Conservation (phyloP, 306 rosid species). For the Corylus heterophylla region DNA sequence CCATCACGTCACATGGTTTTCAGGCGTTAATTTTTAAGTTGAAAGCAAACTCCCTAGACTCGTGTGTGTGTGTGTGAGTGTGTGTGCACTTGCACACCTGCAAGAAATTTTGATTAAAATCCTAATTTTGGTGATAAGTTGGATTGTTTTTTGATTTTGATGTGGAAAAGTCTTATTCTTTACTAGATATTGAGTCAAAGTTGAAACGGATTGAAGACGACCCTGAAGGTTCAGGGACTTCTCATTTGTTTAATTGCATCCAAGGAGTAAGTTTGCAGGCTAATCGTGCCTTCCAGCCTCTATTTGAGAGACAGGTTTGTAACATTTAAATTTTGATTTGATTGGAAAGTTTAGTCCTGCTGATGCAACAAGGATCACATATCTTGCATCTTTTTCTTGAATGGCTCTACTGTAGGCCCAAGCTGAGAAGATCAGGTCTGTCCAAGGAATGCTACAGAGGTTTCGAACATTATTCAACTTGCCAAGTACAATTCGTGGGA, state of each 20-base stretch:
- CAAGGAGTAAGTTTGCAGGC: constrained; percentile 86
- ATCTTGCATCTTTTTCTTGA: constrained; percentile 29
- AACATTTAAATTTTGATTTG: constrained; percentile 30
- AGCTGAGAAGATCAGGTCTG: constrained; percentile 98
- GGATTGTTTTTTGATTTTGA: constrained; percentile 28
- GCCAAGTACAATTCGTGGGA: constrained; percentile 90
- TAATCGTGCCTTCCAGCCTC: constrained; percentile 89
- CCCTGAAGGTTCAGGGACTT: constrained; percentile 97
- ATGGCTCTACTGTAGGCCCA: constrained; percentile 61
- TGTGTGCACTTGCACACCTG: not conserved
- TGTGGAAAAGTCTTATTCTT: constrained; percentile 24
- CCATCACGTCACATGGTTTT: constrained; percentile 26
- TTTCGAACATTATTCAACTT: constrained; percentile 91
- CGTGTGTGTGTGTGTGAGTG: constrained; percentile 3
- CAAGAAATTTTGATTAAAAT: not conserved
- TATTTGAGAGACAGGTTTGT: constrained; percentile 95
- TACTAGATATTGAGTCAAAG: constrained; percentile 91
- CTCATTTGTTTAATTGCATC: constrained; percentile 81
- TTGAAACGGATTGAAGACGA: constrained; percentile 91
- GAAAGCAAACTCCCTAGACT: constrained; percentile 6
- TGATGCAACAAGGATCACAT: constrained; percentile 32
- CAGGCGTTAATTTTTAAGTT: constrained; percentile 18
- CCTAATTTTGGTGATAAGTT: not conserved
- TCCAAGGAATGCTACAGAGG: constrained; percentile 99
- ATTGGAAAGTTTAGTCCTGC: constrained; percentile 16